Conservation (phyloP, 2,329 filamentous ascomycete genomes). For the Nemania serpens region DNA sequence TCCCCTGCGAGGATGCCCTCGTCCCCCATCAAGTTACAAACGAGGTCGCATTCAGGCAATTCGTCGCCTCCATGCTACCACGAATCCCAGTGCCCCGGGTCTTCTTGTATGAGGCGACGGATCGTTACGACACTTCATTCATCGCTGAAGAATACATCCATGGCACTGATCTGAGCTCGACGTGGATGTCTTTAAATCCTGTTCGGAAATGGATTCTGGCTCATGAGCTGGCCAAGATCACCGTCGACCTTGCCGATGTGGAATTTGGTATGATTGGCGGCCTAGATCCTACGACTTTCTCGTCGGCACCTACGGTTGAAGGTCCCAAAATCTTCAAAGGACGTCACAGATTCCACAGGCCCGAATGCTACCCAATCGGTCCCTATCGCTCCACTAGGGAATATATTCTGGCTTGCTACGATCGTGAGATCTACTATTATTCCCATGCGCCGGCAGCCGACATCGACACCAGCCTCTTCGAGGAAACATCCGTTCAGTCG, state of each 20-base stretch:
- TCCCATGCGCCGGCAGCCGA: neutral
- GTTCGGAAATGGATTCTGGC: neutral
- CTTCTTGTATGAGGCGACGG: neutral
- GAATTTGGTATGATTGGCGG: neutral
- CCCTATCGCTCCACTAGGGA: slow-evolving; percentile 13
- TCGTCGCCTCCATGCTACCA: neutral
- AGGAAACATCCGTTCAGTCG: neutral
- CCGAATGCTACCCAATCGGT: slow-evolving; percentile 12
- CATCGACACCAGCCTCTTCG: slow-evolving; percentile 9
- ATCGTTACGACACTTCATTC: neutral
- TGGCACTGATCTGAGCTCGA: neutral
- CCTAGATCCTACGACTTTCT: neutral
- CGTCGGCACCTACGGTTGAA: neutral
- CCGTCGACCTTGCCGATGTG: neutral
- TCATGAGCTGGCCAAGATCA: neutral
- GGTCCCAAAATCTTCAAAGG: neutral
- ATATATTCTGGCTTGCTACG: slow-evolving; percentile 13
- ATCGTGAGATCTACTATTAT: slow-evolving; percentile 16
- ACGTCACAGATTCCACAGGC: neutral
- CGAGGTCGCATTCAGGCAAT: neutral
- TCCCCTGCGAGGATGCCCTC: neutral
- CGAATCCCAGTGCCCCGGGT: neutral
- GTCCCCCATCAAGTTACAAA: neutral
- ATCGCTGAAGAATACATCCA: neutral
- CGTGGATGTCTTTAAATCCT: neutral